Conservation (phyloP, 2,329 filamentous ascomycete genomes). For the Botryotinia globosa region DNA sequence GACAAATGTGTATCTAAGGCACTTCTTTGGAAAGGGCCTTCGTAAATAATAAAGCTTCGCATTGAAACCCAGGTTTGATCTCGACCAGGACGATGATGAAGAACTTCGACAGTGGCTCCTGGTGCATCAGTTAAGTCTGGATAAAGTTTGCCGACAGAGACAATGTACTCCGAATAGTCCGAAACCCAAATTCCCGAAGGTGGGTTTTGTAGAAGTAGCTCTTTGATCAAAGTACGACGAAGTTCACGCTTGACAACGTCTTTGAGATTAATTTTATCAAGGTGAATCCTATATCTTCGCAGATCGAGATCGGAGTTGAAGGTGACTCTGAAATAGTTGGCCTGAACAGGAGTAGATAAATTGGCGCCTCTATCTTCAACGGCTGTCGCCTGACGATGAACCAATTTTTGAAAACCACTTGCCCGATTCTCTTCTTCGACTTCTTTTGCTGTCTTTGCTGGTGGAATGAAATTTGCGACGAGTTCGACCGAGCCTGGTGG, state of each 20-base stretch:
- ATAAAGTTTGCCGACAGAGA: slow-evolving; percentile 19
- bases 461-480: not conserved
- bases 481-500: not conserved
- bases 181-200: not conserved
- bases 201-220: not conserved
- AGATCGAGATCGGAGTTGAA: not conserved
- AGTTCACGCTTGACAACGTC: not conserved
- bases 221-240: not conserved
- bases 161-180: slow-evolving; percentile 15
- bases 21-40: not conserved
- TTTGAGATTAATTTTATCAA: not conserved
- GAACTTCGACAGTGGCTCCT: not conserved
- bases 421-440: not conserved
- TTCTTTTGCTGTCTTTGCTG: not conserved
- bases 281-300: not conserved
- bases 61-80: not conserved
- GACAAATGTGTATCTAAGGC: not conserved
- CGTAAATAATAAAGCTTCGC: not conserved
- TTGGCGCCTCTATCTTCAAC: not conserved
- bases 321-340: slow-evolving; percentile 34
- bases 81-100: not conserved
- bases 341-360: slow-evolving; percentile 24
- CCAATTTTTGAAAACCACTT: not conserved
- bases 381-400: not conserved
- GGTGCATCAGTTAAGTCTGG: not conserved